A percentile compares a stretch with the other conserved stretches of the same genome.
phyloP scores from a whole-genome alignment of 495 filamentous ascomycete genomes.

The Rostrohypoxylon terebratum region DNA sequence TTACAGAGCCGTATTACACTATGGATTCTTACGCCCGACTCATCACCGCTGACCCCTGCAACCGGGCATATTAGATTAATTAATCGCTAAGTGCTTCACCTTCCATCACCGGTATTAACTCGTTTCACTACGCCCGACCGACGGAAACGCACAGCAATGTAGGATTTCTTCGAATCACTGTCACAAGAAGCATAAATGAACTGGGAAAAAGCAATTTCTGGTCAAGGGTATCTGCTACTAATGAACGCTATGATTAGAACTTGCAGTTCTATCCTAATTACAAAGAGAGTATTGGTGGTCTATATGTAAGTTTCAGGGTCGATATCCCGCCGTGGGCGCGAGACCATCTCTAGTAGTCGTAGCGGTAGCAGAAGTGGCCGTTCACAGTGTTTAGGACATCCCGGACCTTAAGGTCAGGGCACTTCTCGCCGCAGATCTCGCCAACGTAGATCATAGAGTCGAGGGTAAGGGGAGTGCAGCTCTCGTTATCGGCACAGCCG shows the following conservation, averaged over 20 bases:
- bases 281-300: constrained; percentile 13
- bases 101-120: not conserved
- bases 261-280: not conserved
- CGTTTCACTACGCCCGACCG: not conserved
- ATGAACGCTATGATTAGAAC: constrained; percentile 18
- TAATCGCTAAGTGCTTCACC: not conserved
- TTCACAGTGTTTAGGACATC: constrained; percentile 49
- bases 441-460: constrained; percentile 56
- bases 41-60: not conserved
- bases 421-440: constrained; percentile 54
- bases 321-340: not conserved
- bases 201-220: not conserved
- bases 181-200: not conserved
- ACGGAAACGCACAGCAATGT: not conserved
- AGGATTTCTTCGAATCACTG: not conserved
- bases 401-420: constrained; percentile 50
- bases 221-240: not conserved
- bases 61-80: not conserved
- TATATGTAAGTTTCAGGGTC: constrained; percentile 1
- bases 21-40: not conserved
- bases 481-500: constrained; percentile 47
- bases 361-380: constrained; percentile 50
- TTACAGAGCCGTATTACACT: not conserved
- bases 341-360: constrained; percentile 45
- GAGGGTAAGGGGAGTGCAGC: constrained; percentile 48